Evolutionary conservation across 306 rosid species (phyloP).

Genomic region (Vigna radiata): DNA sequence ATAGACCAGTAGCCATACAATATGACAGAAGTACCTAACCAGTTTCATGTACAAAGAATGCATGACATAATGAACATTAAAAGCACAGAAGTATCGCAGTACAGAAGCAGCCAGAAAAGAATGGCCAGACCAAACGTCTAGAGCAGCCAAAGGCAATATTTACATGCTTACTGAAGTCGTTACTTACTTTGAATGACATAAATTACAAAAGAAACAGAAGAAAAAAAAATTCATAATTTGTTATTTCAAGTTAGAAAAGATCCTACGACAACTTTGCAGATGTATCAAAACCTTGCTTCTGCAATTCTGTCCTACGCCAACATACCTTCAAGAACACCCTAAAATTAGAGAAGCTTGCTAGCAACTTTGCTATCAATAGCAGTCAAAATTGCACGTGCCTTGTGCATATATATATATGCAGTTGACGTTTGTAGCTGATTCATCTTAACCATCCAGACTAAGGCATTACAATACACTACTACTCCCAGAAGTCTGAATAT

Average conservation of each 20-base stretch:
- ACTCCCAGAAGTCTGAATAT: slow-evolving; percentile 52
- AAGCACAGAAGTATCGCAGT: slow-evolving; percentile 41
- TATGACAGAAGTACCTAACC: slow-evolving; percentile 29
- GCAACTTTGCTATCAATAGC: slow-evolving; percentile 55
- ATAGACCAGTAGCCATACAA: slow-evolving; percentile 1
- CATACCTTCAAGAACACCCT: slow-evolving; percentile 58
- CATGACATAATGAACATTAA: slow-evolving; percentile 38
- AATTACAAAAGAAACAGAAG: slow-evolving; percentile 35
- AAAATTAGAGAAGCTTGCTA: slow-evolving; percentile 62
- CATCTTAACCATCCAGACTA: slow-evolving; percentile 50
- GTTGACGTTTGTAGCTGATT: slow-evolving; percentile 45
- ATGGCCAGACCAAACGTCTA: slow-evolving; percentile 66
- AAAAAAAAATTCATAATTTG: slow-evolving; percentile 46
- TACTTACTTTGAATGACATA: slow-evolving; percentile 45
- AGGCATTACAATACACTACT: slow-evolving; percentile 48
- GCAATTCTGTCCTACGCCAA: slow-evolving; percentile 59
- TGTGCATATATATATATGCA: slow-evolving; percentile 56
- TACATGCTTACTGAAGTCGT: slow-evolving; percentile 64
- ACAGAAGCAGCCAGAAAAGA: slow-evolving; percentile 59
- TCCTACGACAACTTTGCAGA: slow-evolving; percentile 56
- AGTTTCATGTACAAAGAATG: slow-evolving; percentile 41
- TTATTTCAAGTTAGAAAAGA: slow-evolving; percentile 71
- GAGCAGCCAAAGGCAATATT: slow-evolving; percentile 72
- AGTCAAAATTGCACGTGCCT: slow-evolving; percentile 71
- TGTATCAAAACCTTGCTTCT: slow-evolving; percentile 66